Evolutionary conservation across 345 rosid species (phyloP), one percentile per base, ranked within the genome.

Genomic region (Rhodamnia argentea): DNA sequence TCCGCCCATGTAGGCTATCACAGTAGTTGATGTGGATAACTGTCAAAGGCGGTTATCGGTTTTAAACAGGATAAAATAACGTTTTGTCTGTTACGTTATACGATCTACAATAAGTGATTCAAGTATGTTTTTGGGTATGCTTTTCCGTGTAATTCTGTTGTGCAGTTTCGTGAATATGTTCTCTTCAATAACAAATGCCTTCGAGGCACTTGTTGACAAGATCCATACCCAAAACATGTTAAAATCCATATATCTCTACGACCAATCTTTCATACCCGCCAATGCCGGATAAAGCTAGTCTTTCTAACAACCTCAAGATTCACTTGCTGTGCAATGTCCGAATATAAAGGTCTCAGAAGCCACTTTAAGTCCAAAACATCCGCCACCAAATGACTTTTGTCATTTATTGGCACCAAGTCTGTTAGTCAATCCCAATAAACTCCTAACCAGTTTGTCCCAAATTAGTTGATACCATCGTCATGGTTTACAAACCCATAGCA

Each of bases 401-500:
- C 62, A 44, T 44, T 44, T 4, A 59, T 59, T 59, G 32, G 70
- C 29, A 59, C 70, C 11, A 14, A n/a, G 9, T 59, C 70, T n/a
- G 37, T 59, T 5, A 12, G 1, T 59, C 18, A n/a, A n/a, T n/a
- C 70, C 70, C 70, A 5, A 55, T 13, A 58, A 24, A 10, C 14
- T 58, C 27, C 29, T 58, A 58, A 58, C 37, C 18, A 5, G 9
- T 59, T 59, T n/a, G 70, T 59, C 70, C 16, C 5, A 37, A 37
- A 59, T n/a, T 0, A 12, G 16, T 6, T 0, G 70, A n/a, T 59
- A 59, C 0, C 37, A 5, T n/a, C 70, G n/a, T n/a, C 70, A 2
- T 5, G 70, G 26, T 59, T 60, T 60, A 60, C 74, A 7, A 60
- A 6, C 2, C 10, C 74, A 13, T 27, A 27, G 74, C 10, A 60